These are phyloP conservation scores for Stemphylium vesicarium DNA, from an alignment of 2,329 filamentous ascomycete species.

Conservation along the genomic window DNA sequence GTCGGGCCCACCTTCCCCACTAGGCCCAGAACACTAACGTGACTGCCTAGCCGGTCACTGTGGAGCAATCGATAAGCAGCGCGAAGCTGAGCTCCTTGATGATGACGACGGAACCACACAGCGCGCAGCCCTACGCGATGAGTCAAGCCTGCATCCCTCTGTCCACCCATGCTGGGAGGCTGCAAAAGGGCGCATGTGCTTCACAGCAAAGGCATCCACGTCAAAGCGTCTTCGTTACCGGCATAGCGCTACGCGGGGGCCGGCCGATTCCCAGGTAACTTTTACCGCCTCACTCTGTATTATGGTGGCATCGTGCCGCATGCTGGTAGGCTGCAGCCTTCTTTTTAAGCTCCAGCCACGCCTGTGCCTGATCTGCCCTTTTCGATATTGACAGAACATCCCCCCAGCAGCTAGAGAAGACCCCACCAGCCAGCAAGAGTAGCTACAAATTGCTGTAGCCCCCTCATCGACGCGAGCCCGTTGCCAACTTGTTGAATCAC, in stretches of 20 bases:
- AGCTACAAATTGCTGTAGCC: background rate
- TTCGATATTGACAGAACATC: background rate
- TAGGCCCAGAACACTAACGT: slow-evolving; percentile 21
- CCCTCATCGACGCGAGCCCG: background rate
- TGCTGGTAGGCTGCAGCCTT: slow-evolving; percentile 30
- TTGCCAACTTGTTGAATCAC: slow-evolving; percentile 2
- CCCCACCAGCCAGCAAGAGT: background rate
- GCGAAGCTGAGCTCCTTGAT: slow-evolving; percentile 9
- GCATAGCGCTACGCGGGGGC: slow-evolving; percentile 25
- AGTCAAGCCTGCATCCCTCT: slow-evolving; percentile 7
- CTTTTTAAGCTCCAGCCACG: slow-evolving; percentile 32
- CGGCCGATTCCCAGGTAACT: slow-evolving; percentile 24
- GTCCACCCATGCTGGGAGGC: background rate
- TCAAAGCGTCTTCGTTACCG: slow-evolving; percentile 7
- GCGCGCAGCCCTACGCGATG: slow-evolving; percentile 18
- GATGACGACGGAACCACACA: slow-evolving; percentile 1
- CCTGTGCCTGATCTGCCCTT: slow-evolving; percentile 17
- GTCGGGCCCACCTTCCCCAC: slow-evolving; percentile 25
- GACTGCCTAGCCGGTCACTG: slow-evolving; percentile 27
- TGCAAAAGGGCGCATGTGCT: slow-evolving; percentile 19
- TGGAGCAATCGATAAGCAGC: slow-evolving; percentile 28
- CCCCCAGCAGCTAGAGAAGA: too few relatives aligned
- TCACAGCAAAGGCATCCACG: slow-evolving; percentile 14
- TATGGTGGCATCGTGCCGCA: slow-evolving; percentile 19
- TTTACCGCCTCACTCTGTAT: slow-evolving; percentile 35